Base-by-base conservation (phyloP, 805 yeast genomes). In the Barnettozyma salicaria region DNA sequence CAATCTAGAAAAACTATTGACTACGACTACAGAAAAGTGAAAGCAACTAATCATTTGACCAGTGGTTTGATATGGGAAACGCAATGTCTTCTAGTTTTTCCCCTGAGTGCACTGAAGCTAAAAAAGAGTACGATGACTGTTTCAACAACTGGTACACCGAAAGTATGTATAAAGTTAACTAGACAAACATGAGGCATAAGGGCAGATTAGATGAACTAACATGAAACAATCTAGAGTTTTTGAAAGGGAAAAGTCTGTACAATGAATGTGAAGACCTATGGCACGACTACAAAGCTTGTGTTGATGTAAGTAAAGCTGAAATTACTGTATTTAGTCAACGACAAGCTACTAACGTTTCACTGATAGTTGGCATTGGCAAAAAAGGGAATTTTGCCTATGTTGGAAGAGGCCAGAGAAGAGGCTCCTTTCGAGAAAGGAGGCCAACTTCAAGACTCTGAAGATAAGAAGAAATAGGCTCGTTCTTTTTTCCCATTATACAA, bases 121-220 rank as follows among this genome's bases (percentile, higher is more conserved):
- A 92, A 61, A 76, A 77, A 50, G 75, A 78, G 52, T 92, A 92
- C 55, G 97, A 92, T 56, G 82, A 79, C 53, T 92, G 98, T 60
- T 92, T 92, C 65, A 89, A 88, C 61, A 73, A 74, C 47, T 89
- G 98, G 98, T 92, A 92, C 58, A 79, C 92, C 5, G 97, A 92
- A 50, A 83, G 74, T 69, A 45, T 34, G 73, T 64, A 5, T 16
- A 14, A 6, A 20, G 17, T 18, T 20, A n/a, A n/a, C 13, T 21
- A 13, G 16, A 16, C 16, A 4, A 7, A n/a, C n/a, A n/a, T n/a
- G n/a, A n/a, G n/a, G n/a, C 7, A 11, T 6, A 16, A 4, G 18
- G 13, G n/a, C 5, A n/a, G 31, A 38, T 30, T 36, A 38, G 40
- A 30, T 8, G 26, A 19, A 25, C 35, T 32, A 13, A 32, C 35